Conservation (phyloP, 2,329 filamentous ascomycete species). For the Curvularia sp. region DNA sequence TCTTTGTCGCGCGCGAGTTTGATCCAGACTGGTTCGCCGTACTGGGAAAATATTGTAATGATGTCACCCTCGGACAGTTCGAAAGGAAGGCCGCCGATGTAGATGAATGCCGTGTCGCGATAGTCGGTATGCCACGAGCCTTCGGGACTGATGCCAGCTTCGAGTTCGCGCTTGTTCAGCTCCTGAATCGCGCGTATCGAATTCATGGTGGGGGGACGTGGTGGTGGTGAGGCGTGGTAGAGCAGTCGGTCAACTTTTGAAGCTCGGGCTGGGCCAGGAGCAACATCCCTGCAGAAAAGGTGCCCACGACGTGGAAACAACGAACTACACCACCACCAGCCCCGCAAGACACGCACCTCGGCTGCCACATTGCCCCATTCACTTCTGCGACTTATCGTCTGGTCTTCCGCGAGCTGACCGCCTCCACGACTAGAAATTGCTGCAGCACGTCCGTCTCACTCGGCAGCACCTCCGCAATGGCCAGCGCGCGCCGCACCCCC, state of each 20-base stretch:
- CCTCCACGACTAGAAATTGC: not conserved
- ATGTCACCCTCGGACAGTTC: constrained; percentile 95
- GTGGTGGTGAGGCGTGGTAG: not conserved
- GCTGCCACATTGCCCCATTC: constrained; percentile 21
- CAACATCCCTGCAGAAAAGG: constrained; percentile 41
- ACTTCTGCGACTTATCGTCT: constrained; percentile 4
- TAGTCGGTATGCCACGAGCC: constrained; percentile 98
- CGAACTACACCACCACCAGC: constrained; percentile 29
- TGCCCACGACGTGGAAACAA: constrained; percentile 28
- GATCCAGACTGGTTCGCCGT: constrained; percentile 90
- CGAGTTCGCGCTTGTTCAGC: constrained; percentile 93
- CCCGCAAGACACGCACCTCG: constrained; percentile 23
- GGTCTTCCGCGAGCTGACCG: not conserved
- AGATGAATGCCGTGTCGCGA: constrained; percentile 94
- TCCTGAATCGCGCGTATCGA: constrained; percentile 89
- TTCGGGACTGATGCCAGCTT: constrained; percentile 82
- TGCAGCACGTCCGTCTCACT: constrained; percentile 17
- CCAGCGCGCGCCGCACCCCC: constrained; percentile 41
- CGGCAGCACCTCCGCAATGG: constrained; percentile 45
- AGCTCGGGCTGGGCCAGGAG: constrained; percentile 41
- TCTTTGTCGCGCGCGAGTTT: constrained; percentile 95
- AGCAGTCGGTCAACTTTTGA: constrained; percentile 25
- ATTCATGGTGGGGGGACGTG: constrained; percentile 71
- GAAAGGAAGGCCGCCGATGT: constrained; percentile 92
- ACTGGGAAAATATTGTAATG: constrained; percentile 96